Evolutionary conservation across 768 basidiomycete genomes (phyloP), one percentile per base, ranked within the genome.

Genomic region (Neoboletus subvelutipes): DNA sequence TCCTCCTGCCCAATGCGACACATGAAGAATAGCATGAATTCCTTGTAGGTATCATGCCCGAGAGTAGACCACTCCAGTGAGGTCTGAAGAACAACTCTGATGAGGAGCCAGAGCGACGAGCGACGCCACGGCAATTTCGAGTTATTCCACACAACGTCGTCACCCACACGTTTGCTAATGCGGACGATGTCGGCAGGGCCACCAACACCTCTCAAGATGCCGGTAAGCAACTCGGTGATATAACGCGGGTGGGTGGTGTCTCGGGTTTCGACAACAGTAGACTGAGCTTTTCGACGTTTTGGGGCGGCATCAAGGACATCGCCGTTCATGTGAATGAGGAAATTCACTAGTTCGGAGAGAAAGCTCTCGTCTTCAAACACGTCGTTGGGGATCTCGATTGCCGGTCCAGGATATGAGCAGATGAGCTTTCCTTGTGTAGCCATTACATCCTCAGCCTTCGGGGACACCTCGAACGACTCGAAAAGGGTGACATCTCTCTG

Each of bases 201-300:
- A 37, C 70, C 71, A 12, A 76, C 62, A 9, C 74, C 76, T 15
- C 75, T 72, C 20, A 82, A 67, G 57, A 84, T 80, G n/a, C 76
- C 77, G 5, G 73, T 73, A 9, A 84, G 69, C 6, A 83, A 63
- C 50, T 80, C 72, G 3, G 80, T 78, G 59, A 84, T 80, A 50
- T 80, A 81, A 1, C 76, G 75, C 1, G 79, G 78, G 56, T 83
- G 64, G 0, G 70, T 43, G 0, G 76, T 77, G 28, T 78, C 77
- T 7, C 80, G 68, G 10, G 58, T 45, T 64, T 83, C 80, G 13
- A 48, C 24, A 7, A 76, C 69, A 10, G 55, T 58, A 2, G 71
- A 71, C 17, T 64, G 65, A 4, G 76, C 78, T 61, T 82, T 82
- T 9, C 13, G 64, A 2, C 73, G 77, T 1, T 61, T 70, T 1